phyloP scores from a whole-genome alignment of 768 basidiomycete genomes.

The Agrocybe chaxingu region DNA sequence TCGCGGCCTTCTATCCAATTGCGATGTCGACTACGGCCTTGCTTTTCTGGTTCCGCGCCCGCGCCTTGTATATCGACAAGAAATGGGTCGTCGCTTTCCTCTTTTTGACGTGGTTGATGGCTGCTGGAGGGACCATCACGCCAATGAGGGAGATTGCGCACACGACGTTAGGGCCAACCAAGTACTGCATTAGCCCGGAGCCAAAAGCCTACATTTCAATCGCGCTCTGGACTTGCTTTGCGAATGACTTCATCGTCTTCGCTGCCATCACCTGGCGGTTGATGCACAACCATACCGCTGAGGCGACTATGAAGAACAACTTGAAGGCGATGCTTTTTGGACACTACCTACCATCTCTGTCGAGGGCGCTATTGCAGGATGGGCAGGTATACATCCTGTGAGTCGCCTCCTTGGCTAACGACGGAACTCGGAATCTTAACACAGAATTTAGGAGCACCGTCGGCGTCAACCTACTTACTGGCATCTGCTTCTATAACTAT shows the following conservation, averaged over 20 bases:
- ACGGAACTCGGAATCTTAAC: neutral
- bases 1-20: no score
- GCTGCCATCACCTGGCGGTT: neutral
- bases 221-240: no score
- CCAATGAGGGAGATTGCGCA: no score
- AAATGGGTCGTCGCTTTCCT: no score
- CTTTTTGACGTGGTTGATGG: no score
- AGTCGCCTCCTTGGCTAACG: neutral
- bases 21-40: no score
- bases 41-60: no score
- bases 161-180: no score
- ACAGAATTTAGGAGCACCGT: neutral
- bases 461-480: neutral
- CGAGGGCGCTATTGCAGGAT: neutral
- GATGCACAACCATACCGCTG: neutral
- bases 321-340: neutral
- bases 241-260: neutral
- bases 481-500: neutral
- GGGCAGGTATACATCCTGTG: neutral
- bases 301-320: neutral
- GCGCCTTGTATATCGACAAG: no score
- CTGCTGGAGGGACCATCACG: no score
- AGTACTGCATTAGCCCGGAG: no score
- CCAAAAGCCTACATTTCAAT: no score
- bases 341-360: neutral